phyloP scores from a whole-genome alignment of 176 grass and related monocot species.

The Phyllostachys edulis region DNA sequence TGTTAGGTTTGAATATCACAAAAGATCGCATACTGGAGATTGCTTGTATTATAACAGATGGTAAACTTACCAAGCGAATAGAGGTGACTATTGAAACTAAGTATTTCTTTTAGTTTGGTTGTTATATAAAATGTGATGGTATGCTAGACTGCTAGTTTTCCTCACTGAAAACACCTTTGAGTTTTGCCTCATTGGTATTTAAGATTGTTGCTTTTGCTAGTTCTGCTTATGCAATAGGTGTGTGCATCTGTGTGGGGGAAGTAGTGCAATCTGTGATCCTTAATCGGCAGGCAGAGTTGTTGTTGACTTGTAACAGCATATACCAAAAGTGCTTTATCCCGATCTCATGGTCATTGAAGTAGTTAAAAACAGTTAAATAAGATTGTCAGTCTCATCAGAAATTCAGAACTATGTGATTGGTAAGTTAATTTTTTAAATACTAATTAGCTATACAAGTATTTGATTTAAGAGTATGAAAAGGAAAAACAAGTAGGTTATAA shows the following conservation, averaged over 20 bases:
- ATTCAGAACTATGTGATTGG: neutral
- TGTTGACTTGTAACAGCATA: neutral
- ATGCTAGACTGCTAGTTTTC: neutral
- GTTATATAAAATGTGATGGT: neutral
- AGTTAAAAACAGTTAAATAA: constrained; percentile 9
- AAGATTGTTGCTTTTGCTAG: neutral
- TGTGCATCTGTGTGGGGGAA: neutral
- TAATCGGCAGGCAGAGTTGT: neutral
- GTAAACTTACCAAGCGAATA: constrained; percentile 68
- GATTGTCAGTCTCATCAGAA: neutral
- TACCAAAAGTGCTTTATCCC: neutral
- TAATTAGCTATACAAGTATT: neutral
- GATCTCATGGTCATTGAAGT: neutral
- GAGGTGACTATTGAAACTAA: constrained; percentile 39
- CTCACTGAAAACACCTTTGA: constrained; percentile 1
- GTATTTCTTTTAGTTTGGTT: constrained; percentile 6
- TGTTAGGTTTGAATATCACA: constrained; percentile 43
- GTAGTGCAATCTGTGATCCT: neutral
- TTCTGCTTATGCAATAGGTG: neutral
- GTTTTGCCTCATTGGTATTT: neutral
- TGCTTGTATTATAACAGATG: constrained; percentile 77
- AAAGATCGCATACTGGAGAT: constrained; percentile 82
- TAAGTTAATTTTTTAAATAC: neutral
- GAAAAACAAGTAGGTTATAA: neutral
- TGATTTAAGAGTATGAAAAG: neutral